Evolutionary conservation across 2,329 filamentous ascomycete species (phyloP).

Genomic region (Fusarium mexicanum): DNA sequence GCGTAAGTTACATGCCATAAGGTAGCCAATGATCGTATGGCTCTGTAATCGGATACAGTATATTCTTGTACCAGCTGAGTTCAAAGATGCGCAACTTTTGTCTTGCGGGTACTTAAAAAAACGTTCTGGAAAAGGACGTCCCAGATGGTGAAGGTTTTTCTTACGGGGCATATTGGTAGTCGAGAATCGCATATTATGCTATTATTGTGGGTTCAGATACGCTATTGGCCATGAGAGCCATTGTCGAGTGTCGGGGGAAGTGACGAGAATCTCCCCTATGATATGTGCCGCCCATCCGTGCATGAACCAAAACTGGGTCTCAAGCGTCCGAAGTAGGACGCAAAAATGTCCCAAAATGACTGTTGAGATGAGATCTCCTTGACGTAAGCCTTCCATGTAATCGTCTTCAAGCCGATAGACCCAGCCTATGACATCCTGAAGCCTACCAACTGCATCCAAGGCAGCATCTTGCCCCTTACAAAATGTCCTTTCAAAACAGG

Average conservation of each 20-base stretch:
- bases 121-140: too few species aligned
- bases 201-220: not conserved
- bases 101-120: too few species aligned
- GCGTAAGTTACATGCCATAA: too few species aligned
- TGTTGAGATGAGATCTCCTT: not conserved
- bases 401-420: not conserved
- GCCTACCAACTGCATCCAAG: not conserved
- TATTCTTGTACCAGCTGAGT: too few species aligned
- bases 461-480: not conserved
- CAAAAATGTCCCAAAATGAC: not conserved
- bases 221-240: not conserved
- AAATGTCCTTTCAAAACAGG: not conserved
- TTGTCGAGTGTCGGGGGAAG: not conserved
- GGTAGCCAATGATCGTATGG: too few species aligned
- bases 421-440: not conserved
- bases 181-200: too few species aligned
- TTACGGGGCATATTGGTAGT: too few species aligned
- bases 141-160: too few species aligned
- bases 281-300: not conserved
- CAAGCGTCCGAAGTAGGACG: not conserved
- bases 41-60: too few species aligned
- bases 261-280: not conserved
- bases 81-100: too few species aligned
- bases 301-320: not conserved
- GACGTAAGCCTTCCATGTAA: not conserved